phyloP scores from a whole-genome alignment of 345 rosid species.

The Moricandia moricandioides region DNA sequence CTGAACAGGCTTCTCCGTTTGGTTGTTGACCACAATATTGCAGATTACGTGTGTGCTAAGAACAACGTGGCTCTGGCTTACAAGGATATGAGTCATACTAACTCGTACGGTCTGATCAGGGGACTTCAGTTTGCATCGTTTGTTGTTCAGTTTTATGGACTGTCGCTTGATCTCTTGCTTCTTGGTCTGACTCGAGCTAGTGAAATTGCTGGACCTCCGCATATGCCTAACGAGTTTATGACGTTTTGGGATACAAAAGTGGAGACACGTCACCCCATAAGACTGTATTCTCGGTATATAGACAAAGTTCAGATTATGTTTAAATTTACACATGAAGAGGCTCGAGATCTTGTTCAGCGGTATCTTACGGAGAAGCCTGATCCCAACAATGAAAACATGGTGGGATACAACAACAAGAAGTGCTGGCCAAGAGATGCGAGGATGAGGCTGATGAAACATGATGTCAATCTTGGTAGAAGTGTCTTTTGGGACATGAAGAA shows the following conservation, averaged over 20 bases:
- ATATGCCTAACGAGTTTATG: constrained; percentile 96
- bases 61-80: constrained; percentile 93
- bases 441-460: constrained; percentile 99
- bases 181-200: constrained; percentile 98
- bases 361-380: constrained; percentile 99
- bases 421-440: constrained; percentile 99
- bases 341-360: constrained; percentile 97
- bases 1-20: constrained; percentile 95
- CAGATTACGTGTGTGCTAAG: constrained; percentile 98
- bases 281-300: constrained; percentile 91
- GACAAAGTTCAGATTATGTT: constrained; percentile 95
- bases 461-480: constrained; percentile 99
- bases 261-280: constrained; percentile 93
- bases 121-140: constrained; percentile 99
- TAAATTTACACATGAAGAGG: constrained; percentile 96
- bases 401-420: constrained; percentile 98
- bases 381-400: constrained; percentile 99
- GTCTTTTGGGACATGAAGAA: constrained; percentile 99
- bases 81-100: constrained; percentile 99
- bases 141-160: constrained; percentile 97
- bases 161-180: constrained; percentile 87
- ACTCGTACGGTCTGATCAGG: constrained; percentile 95
- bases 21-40: constrained; percentile 98
- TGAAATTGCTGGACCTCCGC: constrained; percentile 99
- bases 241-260: constrained; percentile 97